A percentile compares a stretch with the other conserved stretches of the same genome.
Evolutionary conservation across 2,329 filamentous ascomycete species (phyloP).

Genomic region (Neocatenulostroma microsporum): DNA sequence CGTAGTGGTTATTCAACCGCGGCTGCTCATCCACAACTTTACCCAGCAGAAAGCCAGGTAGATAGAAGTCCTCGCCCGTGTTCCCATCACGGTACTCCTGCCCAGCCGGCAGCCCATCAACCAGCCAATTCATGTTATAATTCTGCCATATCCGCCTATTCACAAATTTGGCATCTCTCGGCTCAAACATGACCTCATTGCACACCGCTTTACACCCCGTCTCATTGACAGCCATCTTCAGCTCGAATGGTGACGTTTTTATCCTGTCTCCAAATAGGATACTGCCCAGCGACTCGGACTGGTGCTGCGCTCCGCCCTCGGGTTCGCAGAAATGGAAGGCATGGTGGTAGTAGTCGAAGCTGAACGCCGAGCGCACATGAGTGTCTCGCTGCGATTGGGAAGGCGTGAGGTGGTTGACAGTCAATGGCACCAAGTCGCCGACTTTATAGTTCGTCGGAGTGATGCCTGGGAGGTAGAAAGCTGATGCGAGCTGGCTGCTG

Average conservation of each 20-base stretch:
- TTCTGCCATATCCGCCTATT: conserved; percentile 74
- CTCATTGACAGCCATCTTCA: conserved; percentile 80
- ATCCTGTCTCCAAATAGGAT: conserved; percentile 97
- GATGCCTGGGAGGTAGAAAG: conserved; percentile 91
- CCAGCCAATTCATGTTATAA: conserved; percentile 91
- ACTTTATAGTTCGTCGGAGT: conserved; percentile 84
- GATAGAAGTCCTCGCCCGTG: conserved; percentile 75
- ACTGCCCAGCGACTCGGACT: conserved; percentile 85
- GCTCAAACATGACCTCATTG: conserved; percentile 55
- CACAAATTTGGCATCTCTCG: conserved; percentile 65
- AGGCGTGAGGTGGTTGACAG: conserved; percentile 88
- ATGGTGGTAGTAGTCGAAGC: conserved; percentile 91
- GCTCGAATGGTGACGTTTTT: conserved; percentile 87
- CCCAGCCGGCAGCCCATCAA: conserved; percentile 87
- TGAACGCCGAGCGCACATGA: conserved; percentile 82
- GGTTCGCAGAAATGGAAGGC: conserved; percentile 84
- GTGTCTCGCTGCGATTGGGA: conserved; percentile 68
- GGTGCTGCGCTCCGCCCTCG: conserved; percentile 63
- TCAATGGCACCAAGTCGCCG: conserved; percentile 72
- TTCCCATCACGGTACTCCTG: conserved; percentile 71
- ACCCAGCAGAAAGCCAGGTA: conserved; percentile 74
- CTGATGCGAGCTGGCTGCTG: conserved; percentile 10
- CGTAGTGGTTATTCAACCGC: conserved; percentile 86
- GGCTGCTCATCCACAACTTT: conserved; percentile 49
- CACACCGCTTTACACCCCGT: conserved; percentile 72